phyloP scores from a whole-genome alignment of 1,284 basidiomycete species.

The Coniferiporia weirii region DNA sequence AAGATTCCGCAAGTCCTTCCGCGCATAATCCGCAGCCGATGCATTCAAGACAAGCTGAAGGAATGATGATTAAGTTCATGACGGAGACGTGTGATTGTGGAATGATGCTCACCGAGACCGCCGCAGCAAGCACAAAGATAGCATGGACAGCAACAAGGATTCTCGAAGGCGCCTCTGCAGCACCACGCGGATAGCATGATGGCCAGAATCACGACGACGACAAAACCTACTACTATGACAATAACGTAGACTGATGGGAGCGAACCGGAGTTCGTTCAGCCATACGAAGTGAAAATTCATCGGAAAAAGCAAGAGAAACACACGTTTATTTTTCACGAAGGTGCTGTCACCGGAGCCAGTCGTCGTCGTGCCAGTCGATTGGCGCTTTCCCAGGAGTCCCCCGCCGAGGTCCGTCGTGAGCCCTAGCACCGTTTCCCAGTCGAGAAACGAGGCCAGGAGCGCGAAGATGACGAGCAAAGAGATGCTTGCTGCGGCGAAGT shows the following conservation, averaged over 20 bases:
- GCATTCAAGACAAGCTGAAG: slow-evolving; percentile 46
- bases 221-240: slow-evolving; percentile 41
- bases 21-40: slow-evolving; percentile 51
- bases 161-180: slow-evolving; percentile 52
- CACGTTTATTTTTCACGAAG: slow-evolving; percentile 18
- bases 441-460: not conserved
- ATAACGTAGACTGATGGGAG: slow-evolving; percentile 30
- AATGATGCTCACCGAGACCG: slow-evolving; percentile 44
- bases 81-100: not conserved
- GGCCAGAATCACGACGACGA: slow-evolving; percentile 49
- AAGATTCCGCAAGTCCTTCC: slow-evolving; percentile 31
- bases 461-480: slow-evolving; percentile 1
- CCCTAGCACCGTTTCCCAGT: slow-evolving; percentile 2
- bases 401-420: slow-evolving; percentile 4
- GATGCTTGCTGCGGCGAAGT: not conserved
- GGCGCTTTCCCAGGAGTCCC: slow-evolving; percentile 5
- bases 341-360: not conserved
- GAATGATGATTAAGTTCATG: slow-evolving; percentile 5
- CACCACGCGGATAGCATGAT: slow-evolving; percentile 57
- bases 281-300: not conserved
- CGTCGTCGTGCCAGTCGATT: slow-evolving; percentile 3
- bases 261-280: slow-evolving; percentile 29
- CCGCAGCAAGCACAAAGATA: slow-evolving; percentile 63
- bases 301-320: not conserved
- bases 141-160: slow-evolving; percentile 57